Base-by-base conservation (phyloP, 1,139 yeast genomes). In the Yamadazyma spencermartinsiae region DNA sequence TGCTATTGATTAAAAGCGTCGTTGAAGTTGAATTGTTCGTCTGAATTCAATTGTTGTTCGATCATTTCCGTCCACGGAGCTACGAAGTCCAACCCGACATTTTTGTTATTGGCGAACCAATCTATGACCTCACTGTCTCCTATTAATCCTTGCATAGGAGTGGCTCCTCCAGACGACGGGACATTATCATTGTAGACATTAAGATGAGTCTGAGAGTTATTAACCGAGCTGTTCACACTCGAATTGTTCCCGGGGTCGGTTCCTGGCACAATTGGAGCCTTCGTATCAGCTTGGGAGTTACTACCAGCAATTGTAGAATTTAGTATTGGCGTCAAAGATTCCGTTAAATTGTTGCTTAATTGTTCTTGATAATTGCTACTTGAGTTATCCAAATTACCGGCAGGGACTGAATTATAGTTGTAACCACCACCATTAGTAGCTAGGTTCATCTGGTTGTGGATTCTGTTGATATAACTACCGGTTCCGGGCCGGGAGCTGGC, bases 61-160 rank as follows among this genome's bases (percentile, higher is more conserved):
- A 87, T 77, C 74, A 85, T 83, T 55, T 85, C 90, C 7, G 95
- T 85, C 81, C 94, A 83, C 3, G 94, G 94, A 31, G 86, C 95
- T 25, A 86, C 96, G 51, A 87, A 87, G 43, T 86, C 95, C 39
- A 87, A 68, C 14, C 96, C 95, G 27, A 86, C 80, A 37, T 68
- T 64, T 35, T 72, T 74, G 49, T 82, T 81, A 50, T 76, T 79
- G 39, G 80, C 68, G 52, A 86, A 86, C 86, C 88, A 83, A 42
- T 82, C 86, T 58, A 81, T 76, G 10, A 82, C 77, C 37, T 80
- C 83, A 39, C 76, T 79, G 31, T 80, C 80, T 2, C 69, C 72
- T 7, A 60, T 45, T 24, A 56, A 32, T n/a, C 43, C 50, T 31
- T 50, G 54, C 25, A 56, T 37, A n/a, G 58, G 56, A 2, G 58